Base-by-base conservation (phyloP, 73 alveolate species). In the Blepharisma stoltei region DNA sequence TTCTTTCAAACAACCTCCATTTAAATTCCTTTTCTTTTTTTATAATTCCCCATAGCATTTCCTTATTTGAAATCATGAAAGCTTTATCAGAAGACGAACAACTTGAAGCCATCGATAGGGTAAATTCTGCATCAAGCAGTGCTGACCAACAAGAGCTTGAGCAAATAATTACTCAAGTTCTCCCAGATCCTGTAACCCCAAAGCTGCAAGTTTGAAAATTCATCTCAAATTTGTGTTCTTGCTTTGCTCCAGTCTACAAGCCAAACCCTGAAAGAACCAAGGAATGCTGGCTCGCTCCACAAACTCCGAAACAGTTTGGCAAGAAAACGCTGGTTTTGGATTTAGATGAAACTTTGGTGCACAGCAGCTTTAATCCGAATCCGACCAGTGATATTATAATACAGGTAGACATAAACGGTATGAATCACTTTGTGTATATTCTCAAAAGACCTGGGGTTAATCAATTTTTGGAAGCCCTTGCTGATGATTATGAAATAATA, bases 381-480 rank as follows among this genome's bases (percentile, higher is more conserved):
- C 77, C 53, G 0, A 50, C 11, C 55, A 21, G 45, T 14, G 83
- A 76, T 76, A 18, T 52, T 23, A 41, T 76, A 37, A 21, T 76
- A 6, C 73, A 67, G 23, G 76, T 77, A 6, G 78, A 77, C 25
- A 65, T 77, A 8, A 75, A 79, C 43, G 70, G 46, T 6, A 78
- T 65, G 32, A 20, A 23, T 7, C 55, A 70, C 7, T 25, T 44
- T 27, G 73, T 78, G 11, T 70, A 78, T 43, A 68, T 73, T 11
- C 45, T 48, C 45, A 70, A 78, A 32, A 11, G 95, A 75, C 95
- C 95, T 50, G 86, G 89, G 18, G 89, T 88, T 2, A 67, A 80
- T 41, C 55, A 70, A 49, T 88, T 88, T 84, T 78, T 88, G 25
- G 43, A 88, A 66, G 80, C 76, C 82, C 68, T 88, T 81, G 78